A percentile compares a stretch with the other conserved stretches of the same genome.
phyloP scores from a whole-genome alignment of 2,329 filamentous ascomycete genomes.

The Madurella mycetomatis region DNA sequence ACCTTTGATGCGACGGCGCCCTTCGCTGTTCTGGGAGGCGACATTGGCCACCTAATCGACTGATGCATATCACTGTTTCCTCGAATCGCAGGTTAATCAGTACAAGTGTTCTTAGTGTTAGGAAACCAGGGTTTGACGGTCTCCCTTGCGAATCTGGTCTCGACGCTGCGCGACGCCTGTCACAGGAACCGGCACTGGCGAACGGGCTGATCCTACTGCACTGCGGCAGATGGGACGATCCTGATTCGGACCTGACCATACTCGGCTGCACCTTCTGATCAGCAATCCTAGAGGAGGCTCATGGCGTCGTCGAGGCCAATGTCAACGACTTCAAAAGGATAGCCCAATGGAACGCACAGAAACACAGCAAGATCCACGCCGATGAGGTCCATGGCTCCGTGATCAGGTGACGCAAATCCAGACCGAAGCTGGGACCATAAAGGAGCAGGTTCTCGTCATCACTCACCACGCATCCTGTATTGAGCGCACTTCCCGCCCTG shows the following conservation, averaged over 20 bases:
- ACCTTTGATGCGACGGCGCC: constrained; percentile 38
- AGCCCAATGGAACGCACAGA: constrained; percentile 44
- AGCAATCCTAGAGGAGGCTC: constrained; percentile 37
- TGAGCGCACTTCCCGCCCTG: constrained; percentile 42
- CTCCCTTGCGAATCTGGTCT: constrained; percentile 37
- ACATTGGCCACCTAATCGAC: constrained; percentile 47
- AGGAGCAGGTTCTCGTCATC: constrained; percentile 44
- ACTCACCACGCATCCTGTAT: constrained; percentile 54
- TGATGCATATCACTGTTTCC: constrained; percentile 42
- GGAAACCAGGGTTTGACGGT: constrained; percentile 54
- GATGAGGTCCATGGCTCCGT: constrained; percentile 49
- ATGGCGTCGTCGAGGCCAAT: constrained; percentile 37
- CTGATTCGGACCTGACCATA: constrained; percentile 42
- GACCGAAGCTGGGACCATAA: neutral
- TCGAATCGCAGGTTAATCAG: constrained; percentile 36
- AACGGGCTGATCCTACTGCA: constrained; percentile 43
- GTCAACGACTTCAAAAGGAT: constrained; percentile 54
- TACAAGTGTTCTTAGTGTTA: constrained; percentile 46
- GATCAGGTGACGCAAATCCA: constrained; percentile 30
- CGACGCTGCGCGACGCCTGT: constrained; percentile 34
- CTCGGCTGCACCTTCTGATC: constrained; percentile 58
- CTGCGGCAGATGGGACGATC: constrained; percentile 37
- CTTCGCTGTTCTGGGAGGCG: constrained; percentile 45
- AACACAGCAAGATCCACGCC: constrained; percentile 45
- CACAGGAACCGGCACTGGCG: constrained; percentile 35